phyloP scores from a whole-genome alignment of 164 flowering plant species.

The Santalum album region DNA sequence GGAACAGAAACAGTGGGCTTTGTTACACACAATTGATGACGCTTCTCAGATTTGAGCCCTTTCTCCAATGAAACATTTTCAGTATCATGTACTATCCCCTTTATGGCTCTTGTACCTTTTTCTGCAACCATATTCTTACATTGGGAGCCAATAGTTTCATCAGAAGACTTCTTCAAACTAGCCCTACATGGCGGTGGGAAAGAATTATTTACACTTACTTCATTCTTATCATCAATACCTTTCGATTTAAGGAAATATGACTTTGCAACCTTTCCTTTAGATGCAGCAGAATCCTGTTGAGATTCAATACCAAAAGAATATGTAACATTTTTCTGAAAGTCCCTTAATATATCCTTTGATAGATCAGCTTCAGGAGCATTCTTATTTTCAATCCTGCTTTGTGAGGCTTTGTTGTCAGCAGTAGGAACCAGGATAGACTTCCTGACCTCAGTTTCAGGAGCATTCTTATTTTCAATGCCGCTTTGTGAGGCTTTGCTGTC shows the following conservation, averaged over 20 bases:
- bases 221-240: constrained; percentile 11
- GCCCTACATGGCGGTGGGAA: constrained; percentile 7
- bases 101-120: constrained; percentile 21
- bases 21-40: constrained; percentile 18
- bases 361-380: constrained; percentile 7
- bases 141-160: constrained; percentile 18
- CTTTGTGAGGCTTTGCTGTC: constrained; percentile 8
- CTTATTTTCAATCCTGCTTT: constrained; percentile 13
- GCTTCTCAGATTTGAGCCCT: constrained; percentile 33
- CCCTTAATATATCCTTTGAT: constrained; percentile 16
- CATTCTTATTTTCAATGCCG: constrained; percentile 16
- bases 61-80: constrained; percentile 51
- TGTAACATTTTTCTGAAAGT: constrained; percentile 12
- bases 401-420: constrained; percentile 12
- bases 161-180: constrained; percentile 14
- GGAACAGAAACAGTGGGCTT: constrained; percentile 38
- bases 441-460: too few species aligned
- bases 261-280: constrained; percentile 6
- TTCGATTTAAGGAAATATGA: constrained; percentile 11
- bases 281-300: constrained; percentile 14
- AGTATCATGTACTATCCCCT: constrained; percentile 29
- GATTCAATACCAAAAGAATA: constrained; percentile 12
- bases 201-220: constrained; percentile 9
- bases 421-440: constrained; percentile 2
- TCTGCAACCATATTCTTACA: constrained; percentile 9